A percentile compares a stretch with the other conserved stretches of the same genome.
phyloP scores from a whole-genome alignment of 768 basidiomycete species.

The Tylopilus intermedius region DNA sequence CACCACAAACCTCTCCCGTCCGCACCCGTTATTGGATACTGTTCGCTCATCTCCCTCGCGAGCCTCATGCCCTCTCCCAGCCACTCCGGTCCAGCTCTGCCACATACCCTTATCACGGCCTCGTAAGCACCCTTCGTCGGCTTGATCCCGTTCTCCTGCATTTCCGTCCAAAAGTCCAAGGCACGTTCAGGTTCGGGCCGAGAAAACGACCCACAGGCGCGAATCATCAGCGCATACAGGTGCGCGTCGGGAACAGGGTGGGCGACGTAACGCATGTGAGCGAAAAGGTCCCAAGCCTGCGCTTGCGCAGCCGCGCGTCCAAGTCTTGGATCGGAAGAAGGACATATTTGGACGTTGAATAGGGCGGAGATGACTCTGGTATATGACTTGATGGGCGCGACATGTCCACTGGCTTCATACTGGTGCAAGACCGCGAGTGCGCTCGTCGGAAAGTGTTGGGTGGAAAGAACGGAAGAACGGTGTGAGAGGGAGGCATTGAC shows the following conservation, averaged over 20 bases:
- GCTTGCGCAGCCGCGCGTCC: slow-evolving; percentile 50
- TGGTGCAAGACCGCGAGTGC: slow-evolving; percentile 67
- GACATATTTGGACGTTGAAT: slow-evolving; percentile 39
- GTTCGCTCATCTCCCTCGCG: slow-evolving; percentile 82
- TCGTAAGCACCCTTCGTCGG: slow-evolving; percentile 73
- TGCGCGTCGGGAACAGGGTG: slow-evolving; percentile 71
- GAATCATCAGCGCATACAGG: slow-evolving; percentile 84
- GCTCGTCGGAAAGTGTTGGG: slow-evolving; percentile 47
- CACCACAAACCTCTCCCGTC: slow-evolving; percentile 62
- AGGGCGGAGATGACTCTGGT: slow-evolving; percentile 59
- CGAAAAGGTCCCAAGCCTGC: slow-evolving; percentile 90
- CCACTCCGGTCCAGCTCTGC: slow-evolving; percentile 59
- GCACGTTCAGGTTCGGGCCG: slow-evolving; percentile 84
- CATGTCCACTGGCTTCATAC: slow-evolving; percentile 60
- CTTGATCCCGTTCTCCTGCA: slow-evolving; percentile 67
- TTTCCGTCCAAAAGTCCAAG: slow-evolving; percentile 88
- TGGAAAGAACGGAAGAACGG: slow-evolving; percentile 19
- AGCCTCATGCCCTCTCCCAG: slow-evolving; percentile 81
- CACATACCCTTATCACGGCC: slow-evolving; percentile 79
- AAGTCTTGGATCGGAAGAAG: slow-evolving; percentile 20
- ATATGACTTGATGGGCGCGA: slow-evolving; percentile 74
- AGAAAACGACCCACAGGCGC: slow-evolving; percentile 63
- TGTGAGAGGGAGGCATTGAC: slow-evolving; percentile 2
- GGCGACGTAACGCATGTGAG: slow-evolving; percentile 94
- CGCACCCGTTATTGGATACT: slow-evolving; percentile 36